Evolutionary conservation across 2,329 filamentous ascomycete genomes (phyloP), one percentile per base, ranked within the genome.

Genomic region (Alternaria sp.): DNA sequence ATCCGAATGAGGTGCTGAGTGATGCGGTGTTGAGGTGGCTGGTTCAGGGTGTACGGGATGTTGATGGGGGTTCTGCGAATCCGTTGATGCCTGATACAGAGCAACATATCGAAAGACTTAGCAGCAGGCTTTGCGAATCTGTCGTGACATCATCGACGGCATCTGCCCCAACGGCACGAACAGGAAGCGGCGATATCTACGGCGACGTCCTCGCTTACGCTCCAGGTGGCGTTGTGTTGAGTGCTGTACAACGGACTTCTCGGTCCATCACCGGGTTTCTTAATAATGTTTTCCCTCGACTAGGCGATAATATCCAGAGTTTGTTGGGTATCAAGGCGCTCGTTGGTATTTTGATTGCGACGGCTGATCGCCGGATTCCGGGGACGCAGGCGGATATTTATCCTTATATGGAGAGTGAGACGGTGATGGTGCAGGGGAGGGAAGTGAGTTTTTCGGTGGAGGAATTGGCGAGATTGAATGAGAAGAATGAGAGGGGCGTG

Each of bases 141-240:
- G 39, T 21, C 1, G 7, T 26, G 9, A 14, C 33, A 7, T 6
- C 39, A 3, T 28, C 41, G 5, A 37, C 37, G 0, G 33, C 7
- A 8, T 8, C 17, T 2, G 14, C 26, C 4, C 14, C 14, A 3
- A 34, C 51, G 8, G 45, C 58, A 1, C 52, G 50, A 3, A 70
- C 66, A 2, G 75, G 75, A 2, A 72, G 67, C 29, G 75, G 75
- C 11, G 75, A 78, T 13, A 66, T 77, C 9, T 76, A 76, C 58
- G 67, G 68, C 51, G 59, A 72, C 13, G 60, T 74, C 0, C 60
- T 75, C 0, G 54, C 63, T 3, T 76, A 73, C 41, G 73, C 62
- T 2, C 75, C 75, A 2, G 71, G 62, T 1, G 75, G 75, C 36
- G 40, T 42, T 14, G 14, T 77, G 3, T 51, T 66, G 5, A 54